Percentiles rank a stretch among this genome's conserved stretches.
Conservation (phyloP, 176 grass and related monocot genomes). For the Rhipidocladum racemiflorum region DNA sequence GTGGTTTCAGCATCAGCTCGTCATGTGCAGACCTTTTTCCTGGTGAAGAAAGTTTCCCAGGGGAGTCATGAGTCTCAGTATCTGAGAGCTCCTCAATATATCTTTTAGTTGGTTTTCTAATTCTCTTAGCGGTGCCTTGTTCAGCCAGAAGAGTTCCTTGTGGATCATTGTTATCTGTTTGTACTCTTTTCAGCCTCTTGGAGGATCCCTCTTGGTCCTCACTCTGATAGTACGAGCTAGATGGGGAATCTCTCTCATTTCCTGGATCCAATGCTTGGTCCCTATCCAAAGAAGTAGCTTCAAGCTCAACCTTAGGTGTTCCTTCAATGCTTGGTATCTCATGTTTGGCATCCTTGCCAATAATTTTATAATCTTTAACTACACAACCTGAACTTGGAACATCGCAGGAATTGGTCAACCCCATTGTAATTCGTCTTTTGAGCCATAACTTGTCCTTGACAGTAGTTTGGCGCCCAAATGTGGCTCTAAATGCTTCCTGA, state of each 20-base stretch:
- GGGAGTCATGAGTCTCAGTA: slow-evolving; percentile 49
- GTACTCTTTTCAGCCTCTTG: slow-evolving; percentile 48
- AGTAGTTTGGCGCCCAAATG: slow-evolving; percentile 87
- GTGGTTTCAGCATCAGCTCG: slow-evolving; percentile 41
- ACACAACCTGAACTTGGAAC: slow-evolving; percentile 73
- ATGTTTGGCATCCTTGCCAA: slow-evolving; percentile 41
- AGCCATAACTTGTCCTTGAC: slow-evolving; percentile 99
- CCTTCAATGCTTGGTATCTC: slow-evolving; percentile 5
- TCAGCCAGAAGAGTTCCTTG: slow-evolving; percentile 34
- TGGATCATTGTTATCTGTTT: slow-evolving; percentile 30
- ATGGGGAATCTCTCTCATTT: slow-evolving; percentile 41
- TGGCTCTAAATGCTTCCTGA: slow-evolving; percentile 87
- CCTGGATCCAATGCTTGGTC: slow-evolving; percentile 31
- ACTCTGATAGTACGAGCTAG: slow-evolving; percentile 42
- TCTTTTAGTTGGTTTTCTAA: slow-evolving; percentile 93
- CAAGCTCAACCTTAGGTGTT: slow-evolving; percentile 27
- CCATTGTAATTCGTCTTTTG: slow-evolving; percentile 91
- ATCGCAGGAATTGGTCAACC: slow-evolving; percentile 78
- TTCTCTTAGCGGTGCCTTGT: slow-evolving; percentile 59
- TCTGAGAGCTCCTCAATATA: slow-evolving; percentile 93
- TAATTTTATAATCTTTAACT: slow-evolving; percentile 79
- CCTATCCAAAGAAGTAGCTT: slow-evolving; percentile 34
- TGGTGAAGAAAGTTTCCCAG: slow-evolving; percentile 45
- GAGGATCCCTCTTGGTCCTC: slow-evolving; percentile 52
- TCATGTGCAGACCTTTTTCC: slow-evolving; percentile 39